These are phyloP conservation scores for Amanita inopinata DNA, from an alignment of 768 basidiomycete genomes.

Conservation along the genomic window DNA sequence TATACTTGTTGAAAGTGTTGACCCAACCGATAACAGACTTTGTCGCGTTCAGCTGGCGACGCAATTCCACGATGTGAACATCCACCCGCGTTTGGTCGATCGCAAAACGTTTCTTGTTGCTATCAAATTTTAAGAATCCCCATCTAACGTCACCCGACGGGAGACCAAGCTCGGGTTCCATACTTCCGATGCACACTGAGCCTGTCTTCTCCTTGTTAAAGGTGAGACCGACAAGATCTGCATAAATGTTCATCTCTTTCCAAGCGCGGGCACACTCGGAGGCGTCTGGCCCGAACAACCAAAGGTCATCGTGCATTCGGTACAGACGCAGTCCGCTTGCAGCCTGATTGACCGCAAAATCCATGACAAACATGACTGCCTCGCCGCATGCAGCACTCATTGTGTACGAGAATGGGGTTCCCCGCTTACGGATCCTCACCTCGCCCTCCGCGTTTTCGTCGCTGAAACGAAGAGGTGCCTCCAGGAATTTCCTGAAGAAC, in stretches of 20 bases:
- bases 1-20: slow-evolving; percentile 30
- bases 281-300: slow-evolving; percentile 29
- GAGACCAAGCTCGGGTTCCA: slow-evolving; percentile 10
- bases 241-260: slow-evolving; percentile 33
- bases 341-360: slow-evolving; percentile 36
- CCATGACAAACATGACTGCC: slow-evolving; percentile 33
- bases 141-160: slow-evolving; percentile 28
- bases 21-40: slow-evolving; percentile 30
- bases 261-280: slow-evolving; percentile 26
- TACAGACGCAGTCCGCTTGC: slow-evolving; percentile 32
- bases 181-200: slow-evolving; percentile 24
- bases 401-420: slow-evolving; percentile 33
- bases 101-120: slow-evolving; percentile 19
- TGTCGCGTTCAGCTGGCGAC: slow-evolving; percentile 24
- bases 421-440: slow-evolving; percentile 26
- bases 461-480: slow-evolving; percentile 24
- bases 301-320: slow-evolving; percentile 37
- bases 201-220: slow-evolving; percentile 36
- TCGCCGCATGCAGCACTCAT: slow-evolving; percentile 33
- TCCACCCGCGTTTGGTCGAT: slow-evolving; percentile 28
- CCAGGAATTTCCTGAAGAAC: slow-evolving; percentile 25
- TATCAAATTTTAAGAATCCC: slow-evolving; percentile 32
- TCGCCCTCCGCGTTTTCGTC: slow-evolving; percentile 17
- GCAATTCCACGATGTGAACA: slow-evolving; percentile 27
- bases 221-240: slow-evolving; percentile 27